Conservation (phyloP, 345 rosid species). For the Kandelia obovata region DNA sequence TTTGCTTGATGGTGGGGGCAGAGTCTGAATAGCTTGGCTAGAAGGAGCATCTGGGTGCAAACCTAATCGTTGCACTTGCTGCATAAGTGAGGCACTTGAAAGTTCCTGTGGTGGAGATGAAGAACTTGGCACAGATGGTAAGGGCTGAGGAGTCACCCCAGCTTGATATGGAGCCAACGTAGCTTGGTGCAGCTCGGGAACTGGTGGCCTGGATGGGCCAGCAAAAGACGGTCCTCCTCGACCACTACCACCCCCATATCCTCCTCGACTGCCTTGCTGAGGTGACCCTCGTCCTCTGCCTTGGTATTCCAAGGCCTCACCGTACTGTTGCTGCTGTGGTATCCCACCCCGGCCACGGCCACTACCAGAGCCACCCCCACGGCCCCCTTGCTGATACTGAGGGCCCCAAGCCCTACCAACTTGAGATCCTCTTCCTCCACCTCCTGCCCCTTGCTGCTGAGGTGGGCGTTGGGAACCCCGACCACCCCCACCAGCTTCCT, state of each 20-base stretch:
- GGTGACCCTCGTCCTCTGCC: slow-evolving; percentile 73
- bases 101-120: slow-evolving; percentile 46
- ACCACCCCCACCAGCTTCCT: slow-evolving; percentile 44
- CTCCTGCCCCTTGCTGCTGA: slow-evolving; percentile 42
- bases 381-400: slow-evolving; percentile 57
- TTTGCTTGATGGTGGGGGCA: slow-evolving; percentile 65
- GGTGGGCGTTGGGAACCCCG: slow-evolving; percentile 48
- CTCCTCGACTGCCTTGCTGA: slow-evolving; percentile 64
- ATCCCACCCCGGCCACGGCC: slow-evolving; percentile 49
- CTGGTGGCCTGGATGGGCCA: slow-evolving; percentile 53
- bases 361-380: slow-evolving; percentile 46
- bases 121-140: slow-evolving; percentile 53
- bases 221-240: slow-evolving; percentile 59
- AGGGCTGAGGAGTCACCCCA: slow-evolving; percentile 53
- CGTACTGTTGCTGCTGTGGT: slow-evolving; percentile 54
- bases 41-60: slow-evolving; percentile 46
- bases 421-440: slow-evolving; percentile 32
- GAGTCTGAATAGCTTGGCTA: slow-evolving; percentile 56
- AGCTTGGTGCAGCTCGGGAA: slow-evolving; percentile 99
- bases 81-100: slow-evolving; percentile 24
- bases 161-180: slow-evolving; percentile 56
- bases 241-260: slow-evolving; percentile 37
- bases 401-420: slow-evolving; percentile 60
- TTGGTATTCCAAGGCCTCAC: slow-evolving; percentile 58
- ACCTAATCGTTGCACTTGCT: slow-evolving; percentile 50